Evolutionary conservation across 306 rosid genomes (phyloP), one percentile per base, ranked within the genome.

Genomic region (Prunus campanulata): DNA sequence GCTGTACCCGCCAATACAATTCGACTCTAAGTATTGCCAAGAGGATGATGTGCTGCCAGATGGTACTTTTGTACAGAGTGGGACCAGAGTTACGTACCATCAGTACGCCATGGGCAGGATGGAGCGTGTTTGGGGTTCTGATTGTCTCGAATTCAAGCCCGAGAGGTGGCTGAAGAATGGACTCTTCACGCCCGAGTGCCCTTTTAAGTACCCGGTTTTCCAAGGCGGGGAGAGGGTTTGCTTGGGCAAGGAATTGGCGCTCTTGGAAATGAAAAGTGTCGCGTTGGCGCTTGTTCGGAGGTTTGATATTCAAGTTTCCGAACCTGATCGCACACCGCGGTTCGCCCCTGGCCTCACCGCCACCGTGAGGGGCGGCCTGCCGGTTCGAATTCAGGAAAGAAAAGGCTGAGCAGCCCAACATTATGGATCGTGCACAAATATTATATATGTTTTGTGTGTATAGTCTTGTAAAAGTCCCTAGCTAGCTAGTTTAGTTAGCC

Each of bases 71-170:
- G 83, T 95, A 1, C 54, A 27, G 19, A 84, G 82, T 22, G 99
- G 99, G 0, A 89, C 91, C 1, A 57, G 99, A 32, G 93, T 95
- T 2, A 95, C 97, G 0, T 95, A 90, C 68, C 97, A 95, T 70
- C 97, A 96, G 0, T 95, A 90, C 22, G 99, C 97, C 0, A 95
- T 95, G 99, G 99, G 97, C n/a, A 88, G 99, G 67, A 90, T 90
- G 97, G 96, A 88, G 51, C 72, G 44, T 0, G 59, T 92, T 6
- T 95, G 99, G 99, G 99, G 97, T 16, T 74, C 89, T 2, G 92
- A 92, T 71, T 89, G 86, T 56, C 56, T 84, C 0, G 81, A 87
- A 6, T 95, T 92, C 78, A 87, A 81, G 44, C 99, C 99, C 1
- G 86, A 87, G 2, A 85, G 99, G 76, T 95, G 99, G 99, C 42